Evolutionary conservation across 2,329 filamentous ascomycete genomes (phyloP), one percentile per base, ranked within the genome.

Genomic region (Cercospora beticola): DNA sequence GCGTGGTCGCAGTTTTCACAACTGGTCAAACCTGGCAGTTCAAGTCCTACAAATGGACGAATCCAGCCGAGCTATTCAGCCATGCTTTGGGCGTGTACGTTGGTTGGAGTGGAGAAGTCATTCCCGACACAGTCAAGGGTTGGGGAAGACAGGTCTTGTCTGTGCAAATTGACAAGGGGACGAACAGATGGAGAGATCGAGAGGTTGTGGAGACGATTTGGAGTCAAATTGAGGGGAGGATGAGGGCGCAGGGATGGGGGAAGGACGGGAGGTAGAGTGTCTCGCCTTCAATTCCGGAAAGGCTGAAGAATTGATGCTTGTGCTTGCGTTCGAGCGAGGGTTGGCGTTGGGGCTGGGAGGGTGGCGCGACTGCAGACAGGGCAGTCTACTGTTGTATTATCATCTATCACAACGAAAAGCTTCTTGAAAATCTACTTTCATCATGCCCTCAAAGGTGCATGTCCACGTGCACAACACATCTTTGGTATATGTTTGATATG

Each of bases 1-100:
- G 94, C 62, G 91, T 99, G 6, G 95, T 97, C 1, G 95, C 92
- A 12, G 94, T 99, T 67, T 98, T 99, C 82, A 99, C 95, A 0
- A 99, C 95, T 0, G 95, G 95, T 36, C 95, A 99, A 82, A 89
- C 91, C 9, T 99, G 95, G 95, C 95, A 99, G 82, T 99, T 99
- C 83, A 97, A 97, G 82, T 92, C 89, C 74, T 99, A 99, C 86
- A 97, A 97, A 81, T 99, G 95, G 93, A 90, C 90, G 74, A 90
- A 91, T 66, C 92, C 95, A 0, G 86, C 89, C 14, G 95, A 98
- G 77, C 85, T 99, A 61, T 99, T 99, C 83, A 88, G 89, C 73
- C 92, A 97, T 77, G 92, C 93, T 2, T 85, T 93, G 14, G 95
- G 95, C 66, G 84, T 99, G 61, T 97, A 92, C 77, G 89, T 99